Conservation (phyloP, 2,329 filamentous ascomycete genomes). For the Cladosporium sp. region DNA sequence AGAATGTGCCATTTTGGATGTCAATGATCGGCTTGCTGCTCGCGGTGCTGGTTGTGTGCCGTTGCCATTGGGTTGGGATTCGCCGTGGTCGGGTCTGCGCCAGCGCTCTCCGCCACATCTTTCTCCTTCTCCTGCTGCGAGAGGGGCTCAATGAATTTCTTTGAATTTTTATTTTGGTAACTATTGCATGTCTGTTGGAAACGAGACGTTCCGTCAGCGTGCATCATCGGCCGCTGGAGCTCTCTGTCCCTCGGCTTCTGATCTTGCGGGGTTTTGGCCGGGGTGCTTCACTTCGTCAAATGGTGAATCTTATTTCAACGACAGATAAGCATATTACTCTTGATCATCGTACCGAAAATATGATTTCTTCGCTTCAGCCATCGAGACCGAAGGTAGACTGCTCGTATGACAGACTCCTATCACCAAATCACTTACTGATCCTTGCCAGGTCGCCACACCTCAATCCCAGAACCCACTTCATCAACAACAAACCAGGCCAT, state of each 20-base stretch:
- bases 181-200: neutral
- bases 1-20: slow-evolving; percentile 77
- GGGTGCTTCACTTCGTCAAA: neutral
- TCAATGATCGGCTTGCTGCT: slow-evolving; percentile 40
- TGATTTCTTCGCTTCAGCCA: slow-evolving; percentile 35
- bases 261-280: slow-evolving; percentile 4
- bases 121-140: neutral
- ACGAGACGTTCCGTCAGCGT: neutral
- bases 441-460: neutral
- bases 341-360: neutral
- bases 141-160: too few species aligned
- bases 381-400: slow-evolving; percentile 33
- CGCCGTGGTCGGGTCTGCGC: neutral
- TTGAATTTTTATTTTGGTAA: too few species aligned
- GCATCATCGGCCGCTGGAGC: neutral
- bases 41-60: neutral
- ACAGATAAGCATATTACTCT: slow-evolving; percentile 19
- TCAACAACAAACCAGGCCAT: slow-evolving; percentile 15
- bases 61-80: neutral
- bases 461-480: neutral
- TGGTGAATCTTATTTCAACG: too few species aligned
- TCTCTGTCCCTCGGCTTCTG: slow-evolving; percentile 1
- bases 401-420: too few species aligned
- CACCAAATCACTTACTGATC: too few species aligned
- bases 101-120: slow-evolving; percentile 7